Evolutionary conservation across 2,329 filamentous ascomycete species (phyloP).

Genomic region (Orbilia oligospora): DNA sequence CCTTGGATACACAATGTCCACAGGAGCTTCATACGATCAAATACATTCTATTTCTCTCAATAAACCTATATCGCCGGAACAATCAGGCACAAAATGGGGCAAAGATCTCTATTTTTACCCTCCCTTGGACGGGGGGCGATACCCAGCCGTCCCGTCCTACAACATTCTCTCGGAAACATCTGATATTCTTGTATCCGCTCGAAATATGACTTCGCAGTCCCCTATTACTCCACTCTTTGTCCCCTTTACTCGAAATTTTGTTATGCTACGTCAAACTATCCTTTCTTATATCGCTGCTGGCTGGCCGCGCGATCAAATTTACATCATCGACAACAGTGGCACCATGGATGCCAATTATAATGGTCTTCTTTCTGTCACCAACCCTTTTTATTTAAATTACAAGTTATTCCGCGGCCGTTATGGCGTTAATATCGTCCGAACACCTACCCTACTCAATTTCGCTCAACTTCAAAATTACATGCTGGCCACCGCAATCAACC

Average conservation of each 20-base stretch:
- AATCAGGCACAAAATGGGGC: no score
- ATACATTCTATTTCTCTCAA: no score
- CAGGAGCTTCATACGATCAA: no score
- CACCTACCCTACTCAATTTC: conserved; percentile 72
- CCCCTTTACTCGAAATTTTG: conserved; percentile 73
- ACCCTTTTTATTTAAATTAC: conserved; percentile 74
- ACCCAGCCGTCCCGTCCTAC: not conserved
- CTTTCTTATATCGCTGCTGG: conserved; percentile 74
- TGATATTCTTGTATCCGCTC: no score
- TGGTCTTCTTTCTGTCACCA: conserved; percentile 70
- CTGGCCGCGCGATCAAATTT: conserved; percentile 73
- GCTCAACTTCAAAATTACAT: conserved; percentile 74
- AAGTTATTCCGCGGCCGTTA: conserved; percentile 67
- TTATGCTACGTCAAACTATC: conserved; percentile 72
- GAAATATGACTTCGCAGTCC: no score
- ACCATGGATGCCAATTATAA: conserved; percentile 71
- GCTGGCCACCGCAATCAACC: conserved; percentile 68
- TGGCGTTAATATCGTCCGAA: conserved; percentile 71
- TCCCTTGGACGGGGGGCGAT: no score
- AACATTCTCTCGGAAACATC: no score
- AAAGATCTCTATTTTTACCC: no score
- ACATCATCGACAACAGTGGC: conserved; percentile 75
- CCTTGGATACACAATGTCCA: no score
- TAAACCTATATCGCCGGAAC: no score
- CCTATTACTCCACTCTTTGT: conserved; percentile 71